A percentile compares a stretch with the other conserved stretches of the same genome.
Conservation (phyloP, 148 eudicot genomes). For the Talinum fruticosum region DNA sequence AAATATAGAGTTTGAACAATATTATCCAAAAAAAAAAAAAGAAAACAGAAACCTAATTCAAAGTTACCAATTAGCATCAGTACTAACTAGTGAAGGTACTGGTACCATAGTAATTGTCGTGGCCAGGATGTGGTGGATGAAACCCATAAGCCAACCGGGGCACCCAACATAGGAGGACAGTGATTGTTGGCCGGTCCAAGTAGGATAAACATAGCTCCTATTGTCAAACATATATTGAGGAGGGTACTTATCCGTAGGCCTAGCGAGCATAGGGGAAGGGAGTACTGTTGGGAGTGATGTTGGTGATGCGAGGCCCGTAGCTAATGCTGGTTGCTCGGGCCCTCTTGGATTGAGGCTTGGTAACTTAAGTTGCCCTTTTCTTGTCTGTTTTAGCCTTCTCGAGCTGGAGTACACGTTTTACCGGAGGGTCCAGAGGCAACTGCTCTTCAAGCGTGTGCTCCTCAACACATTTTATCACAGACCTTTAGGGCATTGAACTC, state of each 20-base stretch:
- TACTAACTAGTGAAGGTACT: slow-evolving; percentile 81
- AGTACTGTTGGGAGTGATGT: slow-evolving; percentile 51
- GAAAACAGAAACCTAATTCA: too few relatives aligned
- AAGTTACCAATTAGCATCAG: slow-evolving; percentile 51
- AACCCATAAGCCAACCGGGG: slow-evolving; percentile 58
- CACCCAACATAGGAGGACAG: slow-evolving; percentile 48
- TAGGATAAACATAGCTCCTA: slow-evolving; percentile 64
- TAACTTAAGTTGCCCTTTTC: slow-evolving; percentile 80
- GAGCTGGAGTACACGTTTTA: slow-evolving; percentile 64
- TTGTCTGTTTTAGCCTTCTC: slow-evolving; percentile 96
- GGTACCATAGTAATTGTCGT: slow-evolving; percentile 82
- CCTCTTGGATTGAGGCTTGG: slow-evolving; percentile 91
- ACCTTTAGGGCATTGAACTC: slow-evolving; percentile 84
- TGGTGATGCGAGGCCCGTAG: slow-evolving; percentile 54
- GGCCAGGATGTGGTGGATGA: slow-evolving; percentile 55
- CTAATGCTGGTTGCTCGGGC: slow-evolving; percentile 75
- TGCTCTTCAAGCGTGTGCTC: slow-evolving; percentile 84
- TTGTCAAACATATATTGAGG: slow-evolving; percentile 77
- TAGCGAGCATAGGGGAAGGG: slow-evolving; percentile 57
- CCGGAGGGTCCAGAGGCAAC: slow-evolving; percentile 71
- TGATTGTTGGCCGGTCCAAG: slow-evolving; percentile 55
- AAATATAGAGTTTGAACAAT: too few relatives aligned
- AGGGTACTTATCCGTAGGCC: slow-evolving; percentile 66
- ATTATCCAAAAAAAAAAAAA: too few relatives aligned
- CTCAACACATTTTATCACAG: slow-evolving; percentile 86